phyloP scores from a whole-genome alignment of 441 rosid species.

The Euphorbia neoarborescens region DNA sequence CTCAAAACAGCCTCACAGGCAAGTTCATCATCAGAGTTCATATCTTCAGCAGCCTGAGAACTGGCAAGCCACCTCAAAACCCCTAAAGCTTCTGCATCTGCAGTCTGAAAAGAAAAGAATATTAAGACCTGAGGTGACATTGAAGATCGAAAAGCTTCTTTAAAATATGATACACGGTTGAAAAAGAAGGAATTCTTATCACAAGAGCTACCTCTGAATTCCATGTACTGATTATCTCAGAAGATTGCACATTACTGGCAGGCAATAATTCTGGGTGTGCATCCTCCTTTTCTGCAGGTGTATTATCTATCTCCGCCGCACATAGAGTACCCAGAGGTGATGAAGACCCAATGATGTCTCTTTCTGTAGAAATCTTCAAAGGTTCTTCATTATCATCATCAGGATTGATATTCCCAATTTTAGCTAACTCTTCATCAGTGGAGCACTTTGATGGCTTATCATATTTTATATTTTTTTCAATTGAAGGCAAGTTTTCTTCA shows the following conservation, averaged over 20 bases:
- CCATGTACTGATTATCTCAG: conserved; percentile 23
- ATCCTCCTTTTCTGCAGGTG: conserved; percentile 24
- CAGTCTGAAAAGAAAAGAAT: conserved; percentile 33
- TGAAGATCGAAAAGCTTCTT: conserved; percentile 8
- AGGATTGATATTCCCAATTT: conserved; percentile 32
- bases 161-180: background rate
- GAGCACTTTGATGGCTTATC: conserved; percentile 26
- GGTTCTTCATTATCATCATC: conserved; percentile 26
- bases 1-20: conserved; percentile 68
- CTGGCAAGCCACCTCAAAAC: conserved; percentile 90
- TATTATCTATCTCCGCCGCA: conserved; percentile 25
- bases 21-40: conserved; percentile 96
- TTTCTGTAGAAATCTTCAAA: conserved; percentile 23
- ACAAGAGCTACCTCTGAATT: conserved; percentile 35
- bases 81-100: conserved; percentile 66
- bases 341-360: conserved; percentile 24
- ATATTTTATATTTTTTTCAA: conserved; percentile 26
- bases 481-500: conserved; percentile 24
- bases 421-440: conserved; percentile 26
- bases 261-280: conserved; percentile 18
- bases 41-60: conserved; percentile 84
- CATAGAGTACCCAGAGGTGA: conserved; percentile 26
- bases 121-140: conserved; percentile 9
- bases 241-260: conserved; percentile 22
- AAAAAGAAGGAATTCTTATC: background rate